These are phyloP conservation scores for Leucosporidium scottii DNA, from an alignment of 768 basidiomycete species.

Conservation along the genomic window DNA sequence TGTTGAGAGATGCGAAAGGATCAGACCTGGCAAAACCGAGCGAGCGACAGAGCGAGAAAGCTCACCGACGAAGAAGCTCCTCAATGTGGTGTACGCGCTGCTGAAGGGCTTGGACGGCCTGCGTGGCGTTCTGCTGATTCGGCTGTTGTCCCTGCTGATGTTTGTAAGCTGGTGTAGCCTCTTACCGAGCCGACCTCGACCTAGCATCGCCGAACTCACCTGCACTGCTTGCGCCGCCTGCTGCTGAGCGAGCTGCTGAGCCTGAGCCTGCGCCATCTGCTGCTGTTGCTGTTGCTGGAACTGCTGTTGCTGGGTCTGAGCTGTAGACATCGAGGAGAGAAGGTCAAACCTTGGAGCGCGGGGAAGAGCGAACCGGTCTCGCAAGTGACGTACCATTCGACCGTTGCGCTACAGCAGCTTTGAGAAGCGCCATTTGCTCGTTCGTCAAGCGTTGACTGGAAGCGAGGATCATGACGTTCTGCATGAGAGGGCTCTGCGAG, in stretches of 20 bases:
- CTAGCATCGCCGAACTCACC: background rate
- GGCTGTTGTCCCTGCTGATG: background rate
- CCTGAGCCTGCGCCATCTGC: background rate
- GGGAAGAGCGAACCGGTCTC: no score
- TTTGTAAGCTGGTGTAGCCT: no score
- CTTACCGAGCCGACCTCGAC: no score
- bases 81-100: conserved; percentile 28
- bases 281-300: background rate
- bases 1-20: background rate
- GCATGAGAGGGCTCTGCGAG: conserved; percentile 19
- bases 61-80: conserved; percentile 1
- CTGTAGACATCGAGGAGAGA: background rate
- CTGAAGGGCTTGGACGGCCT: conserved; percentile 23
- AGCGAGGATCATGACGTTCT: conserved; percentile 29
- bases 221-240: background rate
- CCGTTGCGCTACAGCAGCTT: conserved; percentile 15
- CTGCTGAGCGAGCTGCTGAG: background rate
- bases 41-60: no score
- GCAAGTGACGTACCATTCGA: no score
- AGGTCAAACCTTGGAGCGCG: no score
- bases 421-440: conserved; percentile 27
- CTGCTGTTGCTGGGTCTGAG: background rate
- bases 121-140: conserved; percentile 16
- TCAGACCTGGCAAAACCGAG: no score
- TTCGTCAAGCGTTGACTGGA: conserved; percentile 18